phyloP scores from a whole-genome alignment of 768 basidiomycete genomes.

The Naematelia aurantialba region DNA sequence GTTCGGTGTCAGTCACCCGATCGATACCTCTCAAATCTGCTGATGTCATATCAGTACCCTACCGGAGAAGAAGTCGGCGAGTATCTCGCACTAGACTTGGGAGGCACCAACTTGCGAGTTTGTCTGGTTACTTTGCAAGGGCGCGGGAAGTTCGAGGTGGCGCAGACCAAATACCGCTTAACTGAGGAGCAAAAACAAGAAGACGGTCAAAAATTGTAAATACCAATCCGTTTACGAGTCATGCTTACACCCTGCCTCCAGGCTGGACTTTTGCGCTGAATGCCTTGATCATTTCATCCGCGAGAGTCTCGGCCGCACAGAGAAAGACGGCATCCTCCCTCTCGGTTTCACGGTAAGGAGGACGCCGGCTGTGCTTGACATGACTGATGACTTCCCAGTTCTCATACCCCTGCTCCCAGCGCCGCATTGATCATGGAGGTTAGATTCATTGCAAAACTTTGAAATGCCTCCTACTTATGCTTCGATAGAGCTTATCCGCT shows the following conservation, averaged over 20 bases:
- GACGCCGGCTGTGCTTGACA: background rate
- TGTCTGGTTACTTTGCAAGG: constrained; percentile 92
- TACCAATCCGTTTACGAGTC: background rate
- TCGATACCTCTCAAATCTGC: background rate
- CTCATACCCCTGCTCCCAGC: constrained; percentile 93
- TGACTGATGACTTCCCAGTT: constrained; percentile 55
- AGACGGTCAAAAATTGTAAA: constrained; percentile 80
- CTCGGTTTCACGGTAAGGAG: constrained; percentile 87
- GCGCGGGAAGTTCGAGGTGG: constrained; percentile 93
- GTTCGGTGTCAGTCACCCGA: constrained; percentile 54
- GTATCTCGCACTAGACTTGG: constrained; percentile 69
- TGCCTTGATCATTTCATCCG: constrained; percentile 84
- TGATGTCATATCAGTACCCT: constrained; percentile 61
- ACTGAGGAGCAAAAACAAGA: constrained; percentile 97
- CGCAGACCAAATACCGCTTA: constrained; percentile 93
- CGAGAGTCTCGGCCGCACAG: constrained; percentile 57
- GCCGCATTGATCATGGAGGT: constrained; percentile 81
- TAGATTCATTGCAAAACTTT: constrained; percentile 11
- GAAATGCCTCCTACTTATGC: constrained; percentile 12
- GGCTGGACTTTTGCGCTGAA: constrained; percentile 91
- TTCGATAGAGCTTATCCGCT: constrained; percentile 69
- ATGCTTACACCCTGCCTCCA: constrained; percentile 10
- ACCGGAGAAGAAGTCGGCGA: constrained; percentile 82
- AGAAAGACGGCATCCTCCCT: constrained; percentile 59
- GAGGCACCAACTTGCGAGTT: constrained; percentile 94